Percentiles rank a stretch among this genome's conserved stretches.
Evolutionary conservation across 768 basidiomycete species (phyloP).

Genomic region (Agaricus blazei): DNA sequence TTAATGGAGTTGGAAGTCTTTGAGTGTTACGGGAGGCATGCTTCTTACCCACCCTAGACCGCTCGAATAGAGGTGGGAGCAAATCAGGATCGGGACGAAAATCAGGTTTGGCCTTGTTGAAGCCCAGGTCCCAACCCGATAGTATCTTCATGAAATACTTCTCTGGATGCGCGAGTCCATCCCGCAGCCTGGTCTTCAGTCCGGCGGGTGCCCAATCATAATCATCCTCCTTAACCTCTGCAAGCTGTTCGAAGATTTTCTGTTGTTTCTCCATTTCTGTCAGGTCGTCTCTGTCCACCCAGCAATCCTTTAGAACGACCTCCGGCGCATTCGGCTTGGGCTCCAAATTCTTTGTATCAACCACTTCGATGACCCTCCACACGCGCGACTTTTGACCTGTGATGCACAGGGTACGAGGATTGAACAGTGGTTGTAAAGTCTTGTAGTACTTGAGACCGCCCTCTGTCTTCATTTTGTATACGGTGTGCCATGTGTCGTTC

Average conservation of each 20-base stretch:
- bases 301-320: slow-evolving; percentile 16
- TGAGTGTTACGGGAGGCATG: not conserved
- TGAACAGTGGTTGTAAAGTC: not conserved
- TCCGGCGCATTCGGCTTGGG: not conserved
- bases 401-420: slow-evolving; percentile 1
- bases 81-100: no score
- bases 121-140: no score
- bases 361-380: slow-evolving; percentile 9
- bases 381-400: slow-evolving; percentile 11
- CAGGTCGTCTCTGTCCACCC: slow-evolving; percentile 9
- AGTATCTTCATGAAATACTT: not conserved
- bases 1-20: not conserved
- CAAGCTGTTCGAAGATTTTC: slow-evolving; percentile 8
- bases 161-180: not conserved
- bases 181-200: not conserved
- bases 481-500: no score
- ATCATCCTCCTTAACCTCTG: not conserved
- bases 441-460: not conserved
- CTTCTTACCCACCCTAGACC: no score
- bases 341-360: not conserved
- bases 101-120: no score
- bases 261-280: slow-evolving; percentile 15
- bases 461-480: not conserved
- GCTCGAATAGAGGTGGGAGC: no score
- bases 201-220: not conserved